Evolutionary conservation across 352 stramenopile genomes (phyloP), one percentile per base, ranked within the genome.

Genomic region (Phytophthora rubi): DNA sequence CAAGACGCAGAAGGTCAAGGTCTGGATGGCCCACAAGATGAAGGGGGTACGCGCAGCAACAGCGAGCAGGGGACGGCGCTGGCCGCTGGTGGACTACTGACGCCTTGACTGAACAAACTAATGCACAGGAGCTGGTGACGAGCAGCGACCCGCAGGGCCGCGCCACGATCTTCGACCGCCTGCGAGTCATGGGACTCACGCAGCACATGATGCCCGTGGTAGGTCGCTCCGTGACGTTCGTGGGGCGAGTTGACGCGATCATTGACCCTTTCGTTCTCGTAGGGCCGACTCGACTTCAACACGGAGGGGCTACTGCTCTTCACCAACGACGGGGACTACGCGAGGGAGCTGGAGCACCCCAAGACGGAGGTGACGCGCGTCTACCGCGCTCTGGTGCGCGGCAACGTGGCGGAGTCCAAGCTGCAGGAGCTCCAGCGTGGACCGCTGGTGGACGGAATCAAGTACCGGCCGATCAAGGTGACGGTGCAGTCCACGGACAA

Each of bases 301-400:
- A 97, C 90, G 15, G 93, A 98, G 69, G 94, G 94, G 1, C 73
- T 98, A 32, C 70, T 98, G 63, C 80, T 98, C n/a, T 82, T 98
- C 12, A 98, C 92, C 12, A 97, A 97, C 69, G 86, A 98, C 64
- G 94, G 94, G 30, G 92, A 96, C 62, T 97, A 97, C 68, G 89
- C 93, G 23, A 79, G 92, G 13, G 65, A 88, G 44, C 70, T 98
- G 65, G 94, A 98, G 65, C 92, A 97, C 56, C 94, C 94, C 21
- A 88, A 84, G 71, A 93, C 68, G 55, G 77, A 81, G 21, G 73
- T 98, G 47, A 42, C 75, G 53, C 81, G 93, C 26, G 84, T 91
- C 6, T 98, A 98, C 65, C 90, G 88, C 15, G 92, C 85, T 7
- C 80, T 96, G 30, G 89, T 98, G 49, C 89, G 90, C 21, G 90